Evolutionary conservation across 78 protist genomes (phyloP), one percentile per base, ranked within the genome.

Genomic region (Dictyostelium purpureum): DNA sequence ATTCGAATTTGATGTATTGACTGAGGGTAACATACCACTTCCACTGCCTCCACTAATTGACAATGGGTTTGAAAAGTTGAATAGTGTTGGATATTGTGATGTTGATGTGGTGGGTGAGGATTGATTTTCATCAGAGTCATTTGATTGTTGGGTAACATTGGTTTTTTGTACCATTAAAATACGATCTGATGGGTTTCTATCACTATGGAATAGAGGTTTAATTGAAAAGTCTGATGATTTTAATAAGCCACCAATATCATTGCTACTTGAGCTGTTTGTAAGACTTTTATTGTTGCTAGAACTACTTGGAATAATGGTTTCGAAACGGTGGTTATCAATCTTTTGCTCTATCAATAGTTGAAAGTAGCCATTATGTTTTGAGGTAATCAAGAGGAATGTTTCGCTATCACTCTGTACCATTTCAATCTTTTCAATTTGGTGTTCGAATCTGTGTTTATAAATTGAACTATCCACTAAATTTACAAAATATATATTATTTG

Each of bases 281-380:
- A 28, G 19, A 43, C 38, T 42, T 7, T 18, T 67, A 14, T n/a
- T 61, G 3, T 49, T 26, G n/a, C 19, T 26, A 35, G 38, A 24
- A 16, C 35, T 6, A 18, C 38, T 31, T 28, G 76, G 24, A 9
- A 85, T 35, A 4, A 85, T 85, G 10, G 75, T 74, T 33, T 85
- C 92, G 61, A 49, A 85, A 59, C 45, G 28, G 28, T 82, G 42
- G n/a, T 70, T 24, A 35, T 74, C 67, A 18, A 74, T 40, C 47
- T 79, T 61, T 19, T 85, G 92, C 35, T 85, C 92, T 59, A 85
- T 85, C 19, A 85, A 26, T n/a, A 85, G 11, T 73, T 85, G 92
- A 24, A 56, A 45, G 35, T 85, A 74, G 6, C 77, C 75, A 73
- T 67, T 85, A 18, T 81, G 35, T 61, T 74, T 85, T 2, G 88